These are phyloP conservation scores for Pontederia paniculata DNA, from an alignment of 176 grass and related monocot genomes.

Conservation along the genomic window DNA sequence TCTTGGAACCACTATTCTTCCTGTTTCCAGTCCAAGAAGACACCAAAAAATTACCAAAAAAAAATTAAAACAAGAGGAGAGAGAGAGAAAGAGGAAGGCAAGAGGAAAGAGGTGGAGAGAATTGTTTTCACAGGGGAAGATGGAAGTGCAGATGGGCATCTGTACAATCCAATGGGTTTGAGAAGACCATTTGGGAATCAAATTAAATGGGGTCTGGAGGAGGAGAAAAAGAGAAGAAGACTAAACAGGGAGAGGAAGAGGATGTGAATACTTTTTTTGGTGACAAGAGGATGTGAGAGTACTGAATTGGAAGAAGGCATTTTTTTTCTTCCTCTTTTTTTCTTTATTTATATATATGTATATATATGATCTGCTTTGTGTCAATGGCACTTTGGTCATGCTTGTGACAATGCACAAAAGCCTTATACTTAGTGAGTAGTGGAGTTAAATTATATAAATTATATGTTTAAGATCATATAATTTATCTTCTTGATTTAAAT, in stretches of 20 bases:
- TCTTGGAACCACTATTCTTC: not conserved
- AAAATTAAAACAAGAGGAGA: not conserved
- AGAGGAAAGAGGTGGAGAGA: not conserved
- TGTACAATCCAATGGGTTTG: constrained; percentile 21
- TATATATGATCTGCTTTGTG: too few species aligned
- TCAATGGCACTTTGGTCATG: too few species aligned
- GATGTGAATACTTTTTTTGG: too few species aligned
- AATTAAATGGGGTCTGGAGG: constrained; percentile 8
- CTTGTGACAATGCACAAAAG: too few species aligned
- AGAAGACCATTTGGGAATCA: constrained; percentile 16
- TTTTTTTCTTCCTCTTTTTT: not conserved
- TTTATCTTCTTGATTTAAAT: too few species aligned
- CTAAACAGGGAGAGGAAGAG: too few species aligned
- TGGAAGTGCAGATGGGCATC: constrained; percentile 6
- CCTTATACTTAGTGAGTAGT: too few species aligned
- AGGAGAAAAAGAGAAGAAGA: not conserved
- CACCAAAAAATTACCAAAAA: not conserved
- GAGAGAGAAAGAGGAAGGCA: not conserved
- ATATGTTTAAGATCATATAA: too few species aligned
- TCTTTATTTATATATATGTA: not conserved
- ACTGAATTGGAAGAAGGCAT: not conserved
- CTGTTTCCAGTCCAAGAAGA: not conserved
- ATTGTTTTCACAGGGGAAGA: not conserved
- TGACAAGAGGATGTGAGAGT: too few species aligned
- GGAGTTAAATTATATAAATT: too few species aligned